Conservation (phyloP, 1,284 basidiomycete genomes). For the Pseudomicrostroma phylloplanum region DNA sequence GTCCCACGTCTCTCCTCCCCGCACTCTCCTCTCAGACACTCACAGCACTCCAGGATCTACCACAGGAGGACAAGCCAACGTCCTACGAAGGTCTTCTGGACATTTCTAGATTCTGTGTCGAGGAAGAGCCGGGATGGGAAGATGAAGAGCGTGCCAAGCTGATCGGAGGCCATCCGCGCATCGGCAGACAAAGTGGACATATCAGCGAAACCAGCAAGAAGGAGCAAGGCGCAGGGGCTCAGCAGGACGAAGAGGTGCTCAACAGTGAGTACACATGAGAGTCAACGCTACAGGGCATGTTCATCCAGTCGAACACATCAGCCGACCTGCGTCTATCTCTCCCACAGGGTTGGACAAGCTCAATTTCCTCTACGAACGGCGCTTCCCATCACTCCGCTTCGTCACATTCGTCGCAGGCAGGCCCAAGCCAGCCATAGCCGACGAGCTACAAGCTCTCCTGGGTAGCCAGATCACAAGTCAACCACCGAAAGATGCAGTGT, state of each 20-base stretch:
- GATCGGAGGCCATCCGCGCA: slow-evolving; percentile 36
- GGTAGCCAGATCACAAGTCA: slow-evolving; percentile 20
- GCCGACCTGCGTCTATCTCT: not conserved
- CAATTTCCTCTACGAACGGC: slow-evolving; percentile 41
- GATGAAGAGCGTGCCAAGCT: slow-evolving; percentile 23
- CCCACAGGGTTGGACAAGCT: slow-evolving; percentile 26
- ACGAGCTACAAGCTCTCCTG: slow-evolving; percentile 30
- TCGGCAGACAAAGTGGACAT: slow-evolving; percentile 27
- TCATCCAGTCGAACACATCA: too few relatives aligned
- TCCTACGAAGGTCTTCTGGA: slow-evolving; percentile 48
- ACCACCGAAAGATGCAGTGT: not conserved
- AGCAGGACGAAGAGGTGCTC: slow-evolving; percentile 5
- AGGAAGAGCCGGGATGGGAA: slow-evolving; percentile 47
- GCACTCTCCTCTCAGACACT: slow-evolving; percentile 28
- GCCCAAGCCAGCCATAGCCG: slow-evolving; percentile 55
- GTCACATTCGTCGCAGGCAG: slow-evolving; percentile 45
- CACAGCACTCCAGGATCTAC: slow-evolving; percentile 39
- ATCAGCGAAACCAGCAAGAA: slow-evolving; percentile 34
- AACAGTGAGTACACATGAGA: not conserved
- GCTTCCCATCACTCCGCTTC: slow-evolving; percentile 42
- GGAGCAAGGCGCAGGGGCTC: slow-evolving; percentile 19
- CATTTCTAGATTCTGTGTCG: slow-evolving; percentile 47
- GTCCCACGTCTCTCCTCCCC: slow-evolving; percentile 5
- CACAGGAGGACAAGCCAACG: slow-evolving; percentile 33
- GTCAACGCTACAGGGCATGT: not conserved